Evolutionary conservation across 2,329 filamentous ascomycete genomes (phyloP), one percentile per base, ranked within the genome.

Genomic region (Escovopsis sp.): DNA sequence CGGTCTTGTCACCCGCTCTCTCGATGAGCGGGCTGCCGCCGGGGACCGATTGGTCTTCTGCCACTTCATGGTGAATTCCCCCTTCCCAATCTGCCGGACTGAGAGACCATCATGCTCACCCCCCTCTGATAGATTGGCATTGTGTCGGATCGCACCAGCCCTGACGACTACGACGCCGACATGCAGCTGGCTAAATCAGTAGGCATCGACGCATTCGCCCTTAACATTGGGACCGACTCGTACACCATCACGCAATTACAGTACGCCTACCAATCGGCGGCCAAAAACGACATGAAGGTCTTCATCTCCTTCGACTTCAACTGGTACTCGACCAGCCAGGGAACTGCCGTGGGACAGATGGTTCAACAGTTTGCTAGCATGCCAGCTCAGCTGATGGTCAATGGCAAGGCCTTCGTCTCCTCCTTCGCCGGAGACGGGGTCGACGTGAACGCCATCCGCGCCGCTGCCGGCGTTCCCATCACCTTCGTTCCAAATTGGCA

Each of bases 301-400:
- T 73, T 75, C 43, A 65, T 75, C 47, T 74, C 70, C 1, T 75
- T 75, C 47, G 72, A 75, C 56, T 73, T 72, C 53, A 70, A 71
- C 57, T 66, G 66, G 63, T 69, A 61, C 55, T 50, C 52, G 9
- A 41, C 44, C 6, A 45, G 51, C 10, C 54, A 68, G 36, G 61
- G 62, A 1, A 55, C 53, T 7, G 57, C 55, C 11, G 63, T 69
- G 15, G 69, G 67, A 2, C 51, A 57, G 37, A 68, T 67, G 50
- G 60, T 73, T 43, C 62, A 60, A 11, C 55, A 66, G 44, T 75
- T 70, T 44, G 63, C 58, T 3, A 53, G 51, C 18, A 54, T 55
- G 2, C 53, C 65, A 0, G 68, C 64, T 1, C 69, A 75, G 50
- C 66, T 74, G 33, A 60, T 58, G 39, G 64, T 73, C 33, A 65